Percentiles rank a stretch among this genome's conserved stretches.
Evolutionary conservation across 371 early-diverging fungal species (phyloP).

Genomic region (Mucor velutinosus): DNA sequence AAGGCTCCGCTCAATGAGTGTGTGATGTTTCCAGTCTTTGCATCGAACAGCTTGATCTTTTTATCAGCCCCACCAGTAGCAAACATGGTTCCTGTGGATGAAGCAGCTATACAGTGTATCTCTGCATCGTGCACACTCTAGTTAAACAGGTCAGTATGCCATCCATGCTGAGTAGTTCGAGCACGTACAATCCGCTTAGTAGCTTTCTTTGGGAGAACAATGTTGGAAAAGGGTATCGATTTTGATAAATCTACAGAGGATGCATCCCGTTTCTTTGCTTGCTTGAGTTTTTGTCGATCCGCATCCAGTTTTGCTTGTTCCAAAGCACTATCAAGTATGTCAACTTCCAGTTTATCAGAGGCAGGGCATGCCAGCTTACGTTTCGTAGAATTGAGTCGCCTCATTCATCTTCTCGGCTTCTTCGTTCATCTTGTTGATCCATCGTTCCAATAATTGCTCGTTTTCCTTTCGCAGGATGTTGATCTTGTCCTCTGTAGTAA

Average conservation of each 20-base stretch:
- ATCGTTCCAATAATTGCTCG: slow-evolving; percentile 81
- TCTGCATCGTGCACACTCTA: slow-evolving; percentile 75
- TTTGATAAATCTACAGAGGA: slow-evolving; percentile 8
- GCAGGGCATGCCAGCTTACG: slow-evolving; percentile 34
- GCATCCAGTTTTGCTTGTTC: slow-evolving; percentile 35
- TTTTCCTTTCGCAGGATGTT: slow-evolving; percentile 82
- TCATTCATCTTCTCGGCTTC: slow-evolving; percentile 94
- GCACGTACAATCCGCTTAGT: slow-evolving; percentile 20
- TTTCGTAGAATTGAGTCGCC: slow-evolving; percentile 83
- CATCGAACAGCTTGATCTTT: slow-evolving; percentile 82
- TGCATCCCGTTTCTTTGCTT: slow-evolving; percentile 20
- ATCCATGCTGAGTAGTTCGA: not conserved
- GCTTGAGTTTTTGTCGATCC: slow-evolving; percentile 16
- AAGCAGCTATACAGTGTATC: slow-evolving; percentile 80
- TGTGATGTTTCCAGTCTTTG: slow-evolving; percentile 66
- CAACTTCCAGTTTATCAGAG: not conserved
- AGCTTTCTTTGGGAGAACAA: slow-evolving; percentile 18
- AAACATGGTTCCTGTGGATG: slow-evolving; percentile 73
- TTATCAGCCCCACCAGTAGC: slow-evolving; percentile 92
- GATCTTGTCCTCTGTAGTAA: slow-evolving; percentile 80
- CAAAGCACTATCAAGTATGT: slow-evolving; percentile 10
- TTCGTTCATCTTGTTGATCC: slow-evolving; percentile 91
- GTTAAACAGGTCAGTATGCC: not conserved
- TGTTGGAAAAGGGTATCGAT: slow-evolving; percentile 5
- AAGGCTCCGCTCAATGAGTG: slow-evolving; percentile 83